phyloP scores from a whole-genome alignment of 1,284 basidiomycete species.

The Austroboletus rostrupii region DNA sequence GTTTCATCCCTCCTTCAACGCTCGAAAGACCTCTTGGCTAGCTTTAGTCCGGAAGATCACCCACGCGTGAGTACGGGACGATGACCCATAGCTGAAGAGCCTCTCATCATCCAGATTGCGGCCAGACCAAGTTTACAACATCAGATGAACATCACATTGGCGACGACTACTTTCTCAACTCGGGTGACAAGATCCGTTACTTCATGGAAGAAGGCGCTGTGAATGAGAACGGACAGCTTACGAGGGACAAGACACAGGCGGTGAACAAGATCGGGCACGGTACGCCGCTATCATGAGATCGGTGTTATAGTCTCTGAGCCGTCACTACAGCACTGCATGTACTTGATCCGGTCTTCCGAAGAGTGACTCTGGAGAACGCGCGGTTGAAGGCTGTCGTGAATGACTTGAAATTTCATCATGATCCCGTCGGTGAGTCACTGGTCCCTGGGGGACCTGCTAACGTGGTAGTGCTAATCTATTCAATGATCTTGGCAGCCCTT shows the following conservation, averaged over 20 bases:
- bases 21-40: slow-evolving; percentile 68
- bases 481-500: slow-evolving; percentile 49
- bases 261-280: slow-evolving; percentile 87
- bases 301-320: neutral
- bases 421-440: slow-evolving; percentile 65
- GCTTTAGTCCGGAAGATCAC: slow-evolving; percentile 76
- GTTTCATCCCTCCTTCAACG: slow-evolving; percentile 63
- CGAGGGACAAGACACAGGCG: slow-evolving; percentile 71
- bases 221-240: slow-evolving; percentile 58
- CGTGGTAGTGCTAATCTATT: neutral
- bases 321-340: slow-evolving; percentile 64
- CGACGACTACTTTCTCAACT: slow-evolving; percentile 89
- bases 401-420: slow-evolving; percentile 75
- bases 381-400: slow-evolving; percentile 62
- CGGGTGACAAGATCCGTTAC: slow-evolving; percentile 89
- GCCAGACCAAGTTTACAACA: slow-evolving; percentile 85
- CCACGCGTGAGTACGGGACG: slow-evolving; percentile 54
- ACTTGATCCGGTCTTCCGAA: slow-evolving; percentile 77
- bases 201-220: slow-evolving; percentile 86
- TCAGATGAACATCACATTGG: slow-evolving; percentile 75
- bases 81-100: no score
- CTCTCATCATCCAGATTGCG: neutral
- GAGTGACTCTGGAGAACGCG: slow-evolving; percentile 74
- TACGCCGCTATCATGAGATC: slow-evolving; percentile 22
- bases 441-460: neutral